Evolutionary conservation across 2,329 filamentous ascomycete species (phyloP), one percentile per base, ranked within the genome.

Genomic region (Aspergillus ibericus): DNA sequence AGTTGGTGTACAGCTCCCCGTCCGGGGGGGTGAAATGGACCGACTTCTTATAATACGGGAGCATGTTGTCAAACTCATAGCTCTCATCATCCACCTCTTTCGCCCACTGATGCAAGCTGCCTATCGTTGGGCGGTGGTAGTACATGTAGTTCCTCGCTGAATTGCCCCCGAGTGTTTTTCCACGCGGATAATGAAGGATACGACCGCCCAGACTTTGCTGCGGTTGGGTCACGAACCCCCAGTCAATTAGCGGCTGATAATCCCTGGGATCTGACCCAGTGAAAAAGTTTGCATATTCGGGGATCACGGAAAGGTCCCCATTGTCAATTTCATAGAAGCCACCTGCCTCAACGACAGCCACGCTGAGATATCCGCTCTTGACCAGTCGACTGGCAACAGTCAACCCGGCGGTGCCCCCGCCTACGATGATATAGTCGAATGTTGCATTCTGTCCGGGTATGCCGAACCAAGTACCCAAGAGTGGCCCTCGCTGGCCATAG

Each of bases 311-410:
- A 1, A 59, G 20, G 47, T 73, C 72, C 16, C 70, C 70, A 61
- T 72, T 74, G 42, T 67, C 62, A n/a, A 71, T 46, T 53, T 76
- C 67, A 50, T 74, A 75, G 62, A 72, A 75, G 6, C 63, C 63
- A 12, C 70, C 70, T 7, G 70, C 70, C 52, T 72, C 70, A 15
- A 72, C 59, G 38, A 76, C 67, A 3, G 72, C 73, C 18, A 76
- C 68, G 9, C 56, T 64, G 16, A 62, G 44, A 25, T 56, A 58
- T 22, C 60, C 34, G 38, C 68, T 61, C 20, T 65, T 58, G 13
- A 69, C 61, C 13, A 73, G 60, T 22, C 71, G 63, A 18, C 59
- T 57, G 32, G 66, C 64, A 20, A 68, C 58, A 1, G 66, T 64
- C 38, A 70, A 50, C 9, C 69, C 70, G 2, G 68, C 68, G 8